Evolutionary conservation across 2,329 filamentous ascomycete species (phyloP), one percentile per base, ranked within the genome.

Genomic region (Aschersonia sp.): DNA sequence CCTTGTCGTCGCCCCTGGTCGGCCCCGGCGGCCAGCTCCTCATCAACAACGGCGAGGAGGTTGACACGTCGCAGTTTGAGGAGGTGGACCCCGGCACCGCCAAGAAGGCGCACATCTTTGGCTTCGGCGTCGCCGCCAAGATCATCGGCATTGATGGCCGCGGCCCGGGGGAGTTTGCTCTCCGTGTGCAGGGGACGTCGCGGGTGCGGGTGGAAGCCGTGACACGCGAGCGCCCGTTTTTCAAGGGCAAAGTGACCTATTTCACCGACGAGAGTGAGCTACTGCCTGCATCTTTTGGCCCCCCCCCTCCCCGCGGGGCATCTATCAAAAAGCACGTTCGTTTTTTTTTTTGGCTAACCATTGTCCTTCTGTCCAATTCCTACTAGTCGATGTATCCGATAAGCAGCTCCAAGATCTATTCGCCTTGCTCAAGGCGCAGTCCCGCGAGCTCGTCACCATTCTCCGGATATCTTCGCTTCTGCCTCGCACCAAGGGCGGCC

Each of bases 401-500:
- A 67, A 76, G 44, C 76, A 82, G 52, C 70, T 85, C 11, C 75
- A 80, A 52, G 78, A 83, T 41, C 70, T 84, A 30, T 97, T 97
- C 61, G 73, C 77, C 44, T 79, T 86, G 49, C 72, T 98, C 49
- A 94, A 95, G 68, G 76, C 85, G 50, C 72, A 90, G 43, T 94
- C 89, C 5, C 77, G 86, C 51, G 90, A 97, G 63, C 78, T 97
- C 42, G 77, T 97, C 30, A 83, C 85, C 2, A 78, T 95, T 30
- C 73, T 97, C 32, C 78, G 89, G 46, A 76, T 97, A 6, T 89
- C 87, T 2, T 86, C 88, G 2, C 75, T 95, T n/a, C 71, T 96
- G 12, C 81, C 85, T 14, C 78, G 85, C 50, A 75, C 78, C 42
- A 78, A 80, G 30, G 69, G 74, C 44, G 72, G 76, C 29, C 74